These are phyloP conservation scores for Phytophthora sp. DNA, from an alignment of 352 stramenopile genomes.

Conservation along the genomic window DNA sequence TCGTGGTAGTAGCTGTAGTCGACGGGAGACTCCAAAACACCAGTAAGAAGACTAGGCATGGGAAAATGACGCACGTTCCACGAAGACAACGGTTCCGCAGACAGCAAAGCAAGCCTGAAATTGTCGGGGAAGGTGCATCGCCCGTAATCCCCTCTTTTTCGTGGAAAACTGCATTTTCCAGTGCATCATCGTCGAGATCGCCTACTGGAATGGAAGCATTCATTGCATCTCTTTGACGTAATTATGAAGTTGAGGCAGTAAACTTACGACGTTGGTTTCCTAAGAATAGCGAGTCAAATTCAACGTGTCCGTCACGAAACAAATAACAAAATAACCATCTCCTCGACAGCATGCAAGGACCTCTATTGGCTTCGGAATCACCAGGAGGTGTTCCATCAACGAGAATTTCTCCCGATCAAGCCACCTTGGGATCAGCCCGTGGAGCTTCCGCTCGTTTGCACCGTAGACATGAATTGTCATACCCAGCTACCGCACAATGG, in stretches of 20 bases:
- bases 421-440: constrained; percentile 5
- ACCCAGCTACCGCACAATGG: constrained; percentile 30
- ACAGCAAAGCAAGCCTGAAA: constrained; percentile 68
- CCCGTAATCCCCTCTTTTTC: constrained; percentile 46
- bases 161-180: constrained; percentile 70
- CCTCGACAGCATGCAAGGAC: constrained; percentile 7
- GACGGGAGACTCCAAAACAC: constrained; percentile 48
- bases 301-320: constrained; percentile 1
- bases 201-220: constrained; percentile 17
- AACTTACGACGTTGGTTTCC: not conserved
- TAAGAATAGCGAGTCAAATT: constrained; percentile 30
- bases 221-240: constrained; percentile 27
- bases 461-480: constrained; percentile 28
- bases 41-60: constrained; percentile 60
- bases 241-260: too few species aligned
- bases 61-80: constrained; percentile 59
- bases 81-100: constrained; percentile 65
- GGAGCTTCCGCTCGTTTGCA: constrained; percentile 16
- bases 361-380: constrained; percentile 28
- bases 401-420: not conserved
- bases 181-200: constrained; percentile 15
- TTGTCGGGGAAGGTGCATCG: constrained; percentile 39
- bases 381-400: constrained; percentile 13
- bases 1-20: constrained; percentile 29
- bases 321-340: constrained; percentile 8